Percentiles rank a stretch among this genome's conserved stretches.
phyloP scores from a whole-genome alignment of 2,329 filamentous ascomycete species.

The Botrytis fragariae region DNA sequence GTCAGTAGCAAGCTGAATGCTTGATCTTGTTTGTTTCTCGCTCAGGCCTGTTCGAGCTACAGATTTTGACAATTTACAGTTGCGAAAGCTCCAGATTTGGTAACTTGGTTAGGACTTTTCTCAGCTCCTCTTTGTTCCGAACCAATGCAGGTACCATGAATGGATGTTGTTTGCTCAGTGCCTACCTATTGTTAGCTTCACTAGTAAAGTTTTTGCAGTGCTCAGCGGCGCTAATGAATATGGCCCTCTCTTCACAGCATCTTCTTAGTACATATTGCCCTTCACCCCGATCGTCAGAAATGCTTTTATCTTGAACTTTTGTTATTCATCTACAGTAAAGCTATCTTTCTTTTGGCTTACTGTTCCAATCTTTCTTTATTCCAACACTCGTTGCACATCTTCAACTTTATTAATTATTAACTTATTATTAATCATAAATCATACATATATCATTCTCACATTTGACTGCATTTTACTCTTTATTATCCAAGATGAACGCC shows the following conservation, averaged over 20 bases:
- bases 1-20: background rate
- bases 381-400: background rate
- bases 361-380: background rate
- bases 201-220: background rate
- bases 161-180: background rate
- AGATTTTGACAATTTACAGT: background rate
- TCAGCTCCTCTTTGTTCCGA: conserved; percentile 6
- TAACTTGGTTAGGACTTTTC: background rate
- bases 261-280: conserved; percentile 8
- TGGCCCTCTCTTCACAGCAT: background rate
- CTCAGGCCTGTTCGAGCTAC: background rate
- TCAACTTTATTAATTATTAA: background rate
- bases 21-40: background rate
- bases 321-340: conserved; percentile 1
- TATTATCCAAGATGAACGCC: conserved; percentile 14
- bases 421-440: background rate
- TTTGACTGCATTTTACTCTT: background rate
- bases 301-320: background rate
- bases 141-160: background rate
- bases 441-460: background rate
- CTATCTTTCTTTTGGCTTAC: background rate
- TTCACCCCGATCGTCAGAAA: background rate
- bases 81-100: conserved; percentile 8
- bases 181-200: background rate
- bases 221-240: background rate